Percentiles rank a stretch among this genome's conserved stretches.
phyloP scores from a whole-genome alignment of 2,329 filamentous ascomycete species.

The Aureobasidium zeae region DNA sequence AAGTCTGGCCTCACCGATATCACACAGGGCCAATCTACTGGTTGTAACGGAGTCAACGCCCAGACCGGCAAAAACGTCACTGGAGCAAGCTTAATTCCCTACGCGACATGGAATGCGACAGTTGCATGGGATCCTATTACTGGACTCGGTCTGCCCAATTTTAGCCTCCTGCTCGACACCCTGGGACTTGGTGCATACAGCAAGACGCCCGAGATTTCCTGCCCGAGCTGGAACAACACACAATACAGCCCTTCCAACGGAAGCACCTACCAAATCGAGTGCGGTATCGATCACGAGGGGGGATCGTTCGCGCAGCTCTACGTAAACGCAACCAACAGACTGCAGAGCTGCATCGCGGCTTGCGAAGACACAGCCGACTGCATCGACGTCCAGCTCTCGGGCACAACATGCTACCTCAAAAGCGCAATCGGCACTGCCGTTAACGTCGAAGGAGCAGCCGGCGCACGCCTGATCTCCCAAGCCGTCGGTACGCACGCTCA shows the following conservation, averaged over 20 bases:
- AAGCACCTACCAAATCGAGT: conserved; percentile 23
- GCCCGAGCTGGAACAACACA: conserved; percentile 20
- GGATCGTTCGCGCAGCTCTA: conserved; percentile 23
- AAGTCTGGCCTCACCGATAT: conserved; percentile 36
- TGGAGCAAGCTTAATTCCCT: conserved; percentile 18
- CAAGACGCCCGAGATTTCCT: conserved; percentile 13
- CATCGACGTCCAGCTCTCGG: conserved; percentile 23
- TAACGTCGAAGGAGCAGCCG: conserved; percentile 17
- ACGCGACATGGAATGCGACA: conserved; percentile 5
- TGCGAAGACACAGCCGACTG: conserved; percentile 21
- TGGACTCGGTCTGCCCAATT: conserved; percentile 25
- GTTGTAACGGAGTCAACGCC: conserved; percentile 23
- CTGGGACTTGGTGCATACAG: conserved; percentile 7
- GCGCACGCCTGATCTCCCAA: conserved; percentile 17
- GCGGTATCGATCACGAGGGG: conserved; percentile 24
- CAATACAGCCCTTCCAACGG: conserved; percentile 20
- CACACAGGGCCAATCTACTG: conserved; percentile 28
- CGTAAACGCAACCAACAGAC: conserved; percentile 19
- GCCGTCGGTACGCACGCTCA: not conserved
- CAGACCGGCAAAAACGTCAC: conserved; percentile 20
- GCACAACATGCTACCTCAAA: conserved; percentile 26
- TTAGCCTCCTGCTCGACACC: conserved; percentile 9
- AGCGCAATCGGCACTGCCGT: conserved; percentile 16
- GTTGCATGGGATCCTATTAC: conserved; percentile 28
- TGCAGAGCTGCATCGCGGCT: conserved; percentile 21